phyloP scores from a whole-genome alignment of 345 rosid genomes.

The Sapria himalayana region DNA sequence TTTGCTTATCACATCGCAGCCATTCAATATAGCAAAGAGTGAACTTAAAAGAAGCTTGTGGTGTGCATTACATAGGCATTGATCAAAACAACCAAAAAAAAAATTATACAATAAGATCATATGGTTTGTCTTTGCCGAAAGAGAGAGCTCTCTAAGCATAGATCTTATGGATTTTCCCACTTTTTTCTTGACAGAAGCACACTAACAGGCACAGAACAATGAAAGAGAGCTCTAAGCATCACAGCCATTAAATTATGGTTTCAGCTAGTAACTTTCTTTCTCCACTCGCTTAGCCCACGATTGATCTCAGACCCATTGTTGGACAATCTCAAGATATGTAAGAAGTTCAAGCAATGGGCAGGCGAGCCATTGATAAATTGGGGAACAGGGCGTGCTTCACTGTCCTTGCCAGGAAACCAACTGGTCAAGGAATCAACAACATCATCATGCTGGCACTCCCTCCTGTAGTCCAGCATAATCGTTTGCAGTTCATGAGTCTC shows the following conservation, averaged over 20 bases:
- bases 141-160: too few relatives aligned
- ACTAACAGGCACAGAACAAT: too few relatives aligned
- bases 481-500: conserved; percentile 70
- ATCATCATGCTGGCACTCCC: conserved; percentile 79
- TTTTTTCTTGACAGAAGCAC: too few relatives aligned
- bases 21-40: too few relatives aligned
- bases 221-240: too few relatives aligned
- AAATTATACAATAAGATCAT: too few relatives aligned
- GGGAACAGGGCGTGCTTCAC: conserved; percentile 12
- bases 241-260: background rate
- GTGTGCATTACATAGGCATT: too few relatives aligned
- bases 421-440: conserved; percentile 73
- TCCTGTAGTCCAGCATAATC: conserved; percentile 66
- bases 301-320: conserved; percentile 62
- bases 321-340: conserved; percentile 63
- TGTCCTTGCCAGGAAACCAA: conserved; percentile 15
- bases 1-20: too few relatives aligned
- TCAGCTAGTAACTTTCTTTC: conserved; percentile 42
- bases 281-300: conserved; percentile 72
- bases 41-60: too few relatives aligned
- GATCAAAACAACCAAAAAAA: too few relatives aligned
- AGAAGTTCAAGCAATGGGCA: conserved; percentile 15
- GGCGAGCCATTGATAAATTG: conserved; percentile 43
- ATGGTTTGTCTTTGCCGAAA: too few relatives aligned
- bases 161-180: too few relatives aligned